Percentiles rank a stretch among this genome's conserved stretches.
Evolutionary conservation across 768 basidiomycete genomes (phyloP).

Genomic region (Candolleomyces efflorescens): DNA sequence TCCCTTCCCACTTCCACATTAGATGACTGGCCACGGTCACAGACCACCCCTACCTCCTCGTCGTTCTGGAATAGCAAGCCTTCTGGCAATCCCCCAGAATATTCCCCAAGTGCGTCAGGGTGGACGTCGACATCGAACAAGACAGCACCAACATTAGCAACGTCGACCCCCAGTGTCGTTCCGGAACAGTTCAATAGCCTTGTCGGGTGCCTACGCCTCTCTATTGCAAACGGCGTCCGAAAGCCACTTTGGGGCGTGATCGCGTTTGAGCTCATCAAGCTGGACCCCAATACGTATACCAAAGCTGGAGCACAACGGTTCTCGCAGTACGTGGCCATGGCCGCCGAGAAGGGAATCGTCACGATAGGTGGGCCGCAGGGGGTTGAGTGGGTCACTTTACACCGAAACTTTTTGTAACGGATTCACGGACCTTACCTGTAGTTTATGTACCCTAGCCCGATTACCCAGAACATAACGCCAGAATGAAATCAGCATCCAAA

Average conservation of each 20-base stretch:
- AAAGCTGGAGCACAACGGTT: slow-evolving; percentile 37
- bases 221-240: slow-evolving; percentile 21
- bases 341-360: slow-evolving; percentile 34
- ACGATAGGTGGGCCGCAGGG: slow-evolving; percentile 35
- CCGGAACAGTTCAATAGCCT: slow-evolving; percentile 4
- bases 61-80: too few relatives aligned
- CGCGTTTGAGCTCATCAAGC: slow-evolving; percentile 25
- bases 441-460: too few relatives aligned
- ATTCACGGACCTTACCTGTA: too few relatives aligned
- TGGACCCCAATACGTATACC: slow-evolving; percentile 27
- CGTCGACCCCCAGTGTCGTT: background rate
- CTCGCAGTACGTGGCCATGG: slow-evolving; percentile 35
- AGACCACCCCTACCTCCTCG: too few relatives aligned
- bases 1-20: too few relatives aligned
- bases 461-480: too few relatives aligned
- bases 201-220: slow-evolving; percentile 5
- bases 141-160: background rate
- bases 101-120: too few relatives aligned
- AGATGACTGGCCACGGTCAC: too few relatives aligned
- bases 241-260: slow-evolving; percentile 33
- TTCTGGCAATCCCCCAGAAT: too few relatives aligned
- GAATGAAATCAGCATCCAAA: too few relatives aligned
- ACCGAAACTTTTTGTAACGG: slow-evolving; percentile 17
- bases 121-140: too few relatives aligned
- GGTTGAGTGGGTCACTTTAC: slow-evolving; percentile 34